Evolutionary conservation across 441 rosid genomes (phyloP).

Genomic region (Capsella rubella): DNA sequence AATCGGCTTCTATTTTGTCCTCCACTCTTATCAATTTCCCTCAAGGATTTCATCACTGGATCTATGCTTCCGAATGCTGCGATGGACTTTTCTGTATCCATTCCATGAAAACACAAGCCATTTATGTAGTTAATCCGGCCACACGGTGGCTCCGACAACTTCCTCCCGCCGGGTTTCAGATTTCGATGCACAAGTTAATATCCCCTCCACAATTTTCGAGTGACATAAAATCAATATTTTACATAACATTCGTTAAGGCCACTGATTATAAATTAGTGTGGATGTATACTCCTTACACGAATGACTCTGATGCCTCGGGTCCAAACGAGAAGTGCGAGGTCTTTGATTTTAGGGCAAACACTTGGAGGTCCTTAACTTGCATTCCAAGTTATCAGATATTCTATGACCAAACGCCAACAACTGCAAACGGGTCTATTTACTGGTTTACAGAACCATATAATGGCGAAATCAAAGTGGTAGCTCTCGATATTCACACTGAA

Average conservation of each 20-base stretch:
- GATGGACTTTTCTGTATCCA: conserved; percentile 25
- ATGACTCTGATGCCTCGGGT: background rate
- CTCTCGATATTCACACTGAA: background rate
- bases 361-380: conserved; percentile 34
- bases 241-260: conserved; percentile 15
- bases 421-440: conserved; percentile 13
- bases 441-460: conserved; percentile 22
- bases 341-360: conserved; percentile 31
- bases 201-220: background rate
- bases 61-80: background rate
- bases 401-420: background rate
- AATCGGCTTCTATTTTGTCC: conserved; percentile 1
- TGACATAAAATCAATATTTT: background rate
- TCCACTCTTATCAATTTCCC: conserved; percentile 7
- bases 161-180: conserved; percentile 22
- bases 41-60: background rate
- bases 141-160: conserved; percentile 25
- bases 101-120: background rate
- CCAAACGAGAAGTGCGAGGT: conserved; percentile 33
- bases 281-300: background rate
- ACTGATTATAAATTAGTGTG: conserved; percentile 26
- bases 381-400: conserved; percentile 25
- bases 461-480: background rate
- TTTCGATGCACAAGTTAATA: background rate
- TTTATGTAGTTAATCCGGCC: conserved; percentile 33